Base-by-base conservation (phyloP, 2,329 filamentous ascomycete species). In the Tolypocladium guangdongense region DNA sequence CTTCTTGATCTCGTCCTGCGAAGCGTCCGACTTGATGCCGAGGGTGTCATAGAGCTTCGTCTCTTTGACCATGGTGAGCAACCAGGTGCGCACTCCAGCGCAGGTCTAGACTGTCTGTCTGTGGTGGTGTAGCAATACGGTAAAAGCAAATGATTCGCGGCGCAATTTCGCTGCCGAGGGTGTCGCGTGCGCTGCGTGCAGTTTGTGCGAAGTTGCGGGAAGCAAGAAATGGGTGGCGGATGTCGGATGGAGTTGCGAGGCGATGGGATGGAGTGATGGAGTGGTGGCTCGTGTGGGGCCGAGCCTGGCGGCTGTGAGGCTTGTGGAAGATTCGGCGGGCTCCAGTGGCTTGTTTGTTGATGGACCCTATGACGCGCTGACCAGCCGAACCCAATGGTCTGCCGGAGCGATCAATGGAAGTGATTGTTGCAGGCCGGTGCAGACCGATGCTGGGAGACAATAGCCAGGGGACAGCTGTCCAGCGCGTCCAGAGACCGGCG, bases 1-100 rank as follows among this genome's bases (percentile, higher is more conserved):
- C 70, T 97, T 99, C 71, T 96, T 97, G 69, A 99, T 95, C 60
- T 97, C 92, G 66, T 96, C 92, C 72, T 95, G 89, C 27, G 83
- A 80, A 27, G 91, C 90, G 56, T 84, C 81, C 38, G 92, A 82
- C 69, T 88, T 86, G 71, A 96, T 76, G 67, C 79, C 77, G 64
- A 99, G 78, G 58, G 83, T 80, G 71, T 97, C 90, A 78, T 99
- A 99, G 58, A 97, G 85, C 73, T 95, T 96, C 52, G 88, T 93
- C 77, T 97, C 92, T 64, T 89, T 87, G 62, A 95, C 90, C 92
- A 97, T 96, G 61, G 62, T 82, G 71, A 62, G 57, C 50, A 50
- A 20, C 49, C 35, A 49, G 43, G n/a, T 27, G 43, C 43, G 43
- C n/a, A 32, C 27, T 33, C 18, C 27, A 18, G 20, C 43, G 43